Percentiles rank a stretch among this genome's conserved stretches.
phyloP scores from a whole-genome alignment of 75 land plant species.

The Picea glauca region DNA sequence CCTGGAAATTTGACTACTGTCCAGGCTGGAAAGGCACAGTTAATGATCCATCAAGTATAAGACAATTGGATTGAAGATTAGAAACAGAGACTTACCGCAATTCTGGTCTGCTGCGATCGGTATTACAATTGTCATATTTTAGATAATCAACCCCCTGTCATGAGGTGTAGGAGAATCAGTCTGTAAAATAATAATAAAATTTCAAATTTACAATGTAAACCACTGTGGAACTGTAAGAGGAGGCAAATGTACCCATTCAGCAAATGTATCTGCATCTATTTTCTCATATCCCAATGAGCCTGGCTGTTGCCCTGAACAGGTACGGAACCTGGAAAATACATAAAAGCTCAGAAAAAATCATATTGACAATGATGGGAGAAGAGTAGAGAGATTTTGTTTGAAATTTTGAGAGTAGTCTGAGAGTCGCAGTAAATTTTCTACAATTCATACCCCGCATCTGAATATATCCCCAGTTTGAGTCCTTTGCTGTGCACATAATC shows the following conservation, averaged over 20 bases:
- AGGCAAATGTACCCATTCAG: conserved; percentile 32
- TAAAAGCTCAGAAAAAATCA: not conserved
- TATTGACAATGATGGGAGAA: not conserved
- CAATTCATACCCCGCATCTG: conserved; percentile 48
- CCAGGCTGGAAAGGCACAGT: no score
- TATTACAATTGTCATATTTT: conserved; percentile 49
- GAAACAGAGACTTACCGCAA: conserved; percentile 17
- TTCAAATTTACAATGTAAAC: not conserved
- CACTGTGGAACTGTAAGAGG: not conserved
- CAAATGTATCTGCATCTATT: conserved; percentile 41
- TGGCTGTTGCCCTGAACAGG: conserved; percentile 31
- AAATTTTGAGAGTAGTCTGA: not conserved
- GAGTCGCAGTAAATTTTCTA: conserved; percentile 4
- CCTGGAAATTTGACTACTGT: no score
- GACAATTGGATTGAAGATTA: not conserved
- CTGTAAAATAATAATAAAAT: no score
- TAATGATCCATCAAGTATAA: not conserved
- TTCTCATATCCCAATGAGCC: conserved; percentile 42
- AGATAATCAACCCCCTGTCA: conserved; percentile 45
- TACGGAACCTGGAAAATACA: conserved; percentile 18
- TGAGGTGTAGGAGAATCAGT: not conserved
- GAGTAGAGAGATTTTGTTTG: not conserved
- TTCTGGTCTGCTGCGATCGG: conserved; percentile 32
- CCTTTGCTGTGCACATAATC: conserved; percentile 58
- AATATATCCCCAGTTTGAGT: conserved; percentile 53